Conservation (phyloP, 371 early-diverging fungal species). For the Haplosporangium sp. region DNA sequence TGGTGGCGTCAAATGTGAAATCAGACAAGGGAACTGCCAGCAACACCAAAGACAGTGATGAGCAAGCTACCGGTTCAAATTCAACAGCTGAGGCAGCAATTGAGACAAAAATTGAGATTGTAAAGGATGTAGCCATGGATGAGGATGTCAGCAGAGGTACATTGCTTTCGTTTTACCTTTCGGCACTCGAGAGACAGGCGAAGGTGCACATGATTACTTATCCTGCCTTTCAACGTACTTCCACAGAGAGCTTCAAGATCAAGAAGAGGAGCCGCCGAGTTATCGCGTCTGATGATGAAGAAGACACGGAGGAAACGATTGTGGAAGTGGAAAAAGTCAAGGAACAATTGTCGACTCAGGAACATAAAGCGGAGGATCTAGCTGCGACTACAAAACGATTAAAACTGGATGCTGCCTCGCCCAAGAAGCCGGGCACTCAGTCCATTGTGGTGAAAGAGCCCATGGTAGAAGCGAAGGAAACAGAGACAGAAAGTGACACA, state of each 20-base stretch:
- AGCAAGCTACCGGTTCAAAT: conserved; percentile 1
- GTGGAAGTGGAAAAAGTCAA: background rate
- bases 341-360: conserved; percentile 12
- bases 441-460: background rate
- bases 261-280: conserved; percentile 36
- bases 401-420: conserved; percentile 32
- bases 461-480: background rate
- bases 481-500: background rate
- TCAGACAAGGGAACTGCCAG: conserved; percentile 7
- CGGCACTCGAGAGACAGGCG: background rate
- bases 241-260: conserved; percentile 22
- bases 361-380: conserved; percentile 31
- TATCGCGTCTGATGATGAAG: conserved; percentile 39
- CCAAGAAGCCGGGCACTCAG: conserved; percentile 21
- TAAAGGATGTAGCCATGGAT: conserved; percentile 24
- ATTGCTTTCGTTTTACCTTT: background rate
- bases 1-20: conserved; percentile 42
- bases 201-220: conserved; percentile 15
- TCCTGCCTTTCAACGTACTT: background rate
- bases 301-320: background rate
- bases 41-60: background rate
- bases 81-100: background rate
- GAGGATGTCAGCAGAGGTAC: conserved; percentile 32
- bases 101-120: background rate
- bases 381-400: conserved; percentile 37